These are phyloP conservation scores for Skeletonema tropicum DNA, from an alignment of 108 stramenopile genomes.

Conservation along the genomic window DNA sequence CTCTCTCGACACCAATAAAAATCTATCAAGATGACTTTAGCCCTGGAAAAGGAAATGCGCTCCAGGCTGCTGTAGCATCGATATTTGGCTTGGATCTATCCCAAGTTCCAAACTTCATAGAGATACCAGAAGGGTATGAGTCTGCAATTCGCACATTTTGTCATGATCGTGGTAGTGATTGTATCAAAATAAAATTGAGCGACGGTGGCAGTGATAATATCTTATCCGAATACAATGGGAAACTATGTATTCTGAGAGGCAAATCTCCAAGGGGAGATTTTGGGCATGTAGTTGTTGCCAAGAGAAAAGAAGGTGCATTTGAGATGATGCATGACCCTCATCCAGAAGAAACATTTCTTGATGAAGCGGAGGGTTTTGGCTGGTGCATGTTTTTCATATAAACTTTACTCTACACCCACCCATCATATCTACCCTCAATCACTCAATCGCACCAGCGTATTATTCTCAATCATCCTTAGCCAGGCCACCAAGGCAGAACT, in stretches of 20 bases:
- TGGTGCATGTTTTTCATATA: slow-evolving; percentile 44
- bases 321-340: slow-evolving; percentile 52
- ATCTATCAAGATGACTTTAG: slow-evolving; percentile 26
- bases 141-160: slow-evolving; percentile 6
- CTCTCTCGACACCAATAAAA: not conserved
- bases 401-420: not conserved
- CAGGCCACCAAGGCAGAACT: not conserved
- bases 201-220: not conserved
- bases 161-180: not conserved
- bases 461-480: too few species aligned
- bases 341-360: slow-evolving; percentile 44
- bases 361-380: slow-evolving; percentile 28
- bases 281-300: slow-evolving; percentile 50
- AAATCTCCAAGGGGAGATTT: slow-evolving; percentile 45
- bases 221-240: slow-evolving; percentile 8
- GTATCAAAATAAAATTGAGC: not conserved
- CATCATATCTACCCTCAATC: too few species aligned
- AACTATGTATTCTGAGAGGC: slow-evolving; percentile 43
- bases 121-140: slow-evolving; percentile 7
- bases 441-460: too few species aligned
- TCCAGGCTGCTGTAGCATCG: slow-evolving; percentile 31
- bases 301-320: slow-evolving; percentile 7
- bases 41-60: slow-evolving; percentile 31
- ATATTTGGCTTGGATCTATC: slow-evolving; percentile 3
- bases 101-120: slow-evolving; percentile 39